Percentiles rank a stretch among this genome's conserved stretches.
These are phyloP conservation scores for Trichoderma pleuroti DNA, from an alignment of 2,329 filamentous ascomycete genomes.

Conservation along the genomic window DNA sequence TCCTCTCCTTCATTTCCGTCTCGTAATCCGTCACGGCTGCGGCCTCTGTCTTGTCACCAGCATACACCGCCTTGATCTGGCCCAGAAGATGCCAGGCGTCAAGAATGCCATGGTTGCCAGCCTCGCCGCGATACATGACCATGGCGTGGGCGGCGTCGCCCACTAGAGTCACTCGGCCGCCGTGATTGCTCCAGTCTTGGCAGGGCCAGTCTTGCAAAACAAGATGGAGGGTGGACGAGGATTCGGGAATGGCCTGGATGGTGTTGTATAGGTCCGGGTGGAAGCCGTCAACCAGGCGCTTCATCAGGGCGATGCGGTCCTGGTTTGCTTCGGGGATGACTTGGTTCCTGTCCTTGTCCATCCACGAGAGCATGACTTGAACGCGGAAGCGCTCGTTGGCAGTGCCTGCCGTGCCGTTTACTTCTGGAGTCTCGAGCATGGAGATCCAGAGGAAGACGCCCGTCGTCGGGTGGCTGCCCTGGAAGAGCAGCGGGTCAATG, in stretches of 20 bases:
- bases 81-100: constrained; percentile 34
- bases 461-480: constrained; percentile 49
- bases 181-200: constrained; percentile 40
- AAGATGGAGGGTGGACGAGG: constrained; percentile 36
- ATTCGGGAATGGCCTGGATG: constrained; percentile 43
- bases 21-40: constrained; percentile 30
- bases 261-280: constrained; percentile 39
- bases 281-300: constrained; percentile 32
- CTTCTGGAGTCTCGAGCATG: constrained; percentile 41
- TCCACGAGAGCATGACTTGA: constrained; percentile 48
- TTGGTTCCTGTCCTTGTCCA: constrained; percentile 30
- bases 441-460: constrained; percentile 50
- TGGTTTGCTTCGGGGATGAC: constrained; percentile 33
- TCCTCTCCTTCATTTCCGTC: constrained; percentile 30
- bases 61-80: constrained; percentile 23
- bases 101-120: constrained; percentile 40
- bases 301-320: constrained; percentile 40
- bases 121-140: constrained; percentile 50
- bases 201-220: constrained; percentile 37
- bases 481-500: constrained; percentile 53
- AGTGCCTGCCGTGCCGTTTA: constrained; percentile 34
- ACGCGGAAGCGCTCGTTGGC: constrained; percentile 36
- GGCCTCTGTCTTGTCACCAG: constrained; percentile 17
- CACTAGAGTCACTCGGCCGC: constrained; percentile 45
- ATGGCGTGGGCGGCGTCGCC: constrained; percentile 58